Base-by-base conservation (phyloP, 2,329 filamentous ascomycete genomes). In the Fusarium penzigii region DNA sequence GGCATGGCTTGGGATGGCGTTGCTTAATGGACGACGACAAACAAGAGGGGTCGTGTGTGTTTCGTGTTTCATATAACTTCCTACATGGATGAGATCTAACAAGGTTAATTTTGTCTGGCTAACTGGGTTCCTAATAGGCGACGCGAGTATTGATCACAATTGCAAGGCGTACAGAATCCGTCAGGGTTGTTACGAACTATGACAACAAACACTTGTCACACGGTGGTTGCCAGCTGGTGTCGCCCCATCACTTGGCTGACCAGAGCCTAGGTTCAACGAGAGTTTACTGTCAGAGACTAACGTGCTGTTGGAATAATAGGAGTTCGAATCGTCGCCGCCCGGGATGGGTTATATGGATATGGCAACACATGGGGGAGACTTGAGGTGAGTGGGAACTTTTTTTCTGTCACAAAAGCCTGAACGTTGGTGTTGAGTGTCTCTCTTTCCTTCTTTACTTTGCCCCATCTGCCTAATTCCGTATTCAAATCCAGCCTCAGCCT, bases 271-370 rank as follows among this genome's bases (percentile, higher is more conserved):
- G 39, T 56, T 41, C 11, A 42, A 47, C 41, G 46, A 34, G 17
- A 29, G 41, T 55, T 25, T 44, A n/a, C 36, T 40, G 39, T 45
- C 52, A 53, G 55, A 44, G 38, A 55, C 63, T 65, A 53, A 65
- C 52, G 53, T 49, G 39, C 49, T 49, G 46, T 57, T 56, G 51
- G 56, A 68, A 59, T 62, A 75, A 68, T 74, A 82, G 78, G 80
- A 81, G 66, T 82, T 80, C 72, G 77, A 80, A 70, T 74, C 78
- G 68, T 78, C 80, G 69, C 74, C 79, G 69, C 70, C 67, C 63
- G 78, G 76, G 68, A 72, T 82, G 67, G 78, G 81, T 62, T 83
- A 81, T 65, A 74, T 82, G 66, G 78, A 80, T 48, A 74, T 82
- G 63, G 75, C 74, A 49, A 69, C 75, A 46, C 73, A 76, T 62